Evolutionary conservation across 139 green algal species (phyloP), one percentile per base, ranked within the genome.

Genomic region (Chara braunii): DNA sequence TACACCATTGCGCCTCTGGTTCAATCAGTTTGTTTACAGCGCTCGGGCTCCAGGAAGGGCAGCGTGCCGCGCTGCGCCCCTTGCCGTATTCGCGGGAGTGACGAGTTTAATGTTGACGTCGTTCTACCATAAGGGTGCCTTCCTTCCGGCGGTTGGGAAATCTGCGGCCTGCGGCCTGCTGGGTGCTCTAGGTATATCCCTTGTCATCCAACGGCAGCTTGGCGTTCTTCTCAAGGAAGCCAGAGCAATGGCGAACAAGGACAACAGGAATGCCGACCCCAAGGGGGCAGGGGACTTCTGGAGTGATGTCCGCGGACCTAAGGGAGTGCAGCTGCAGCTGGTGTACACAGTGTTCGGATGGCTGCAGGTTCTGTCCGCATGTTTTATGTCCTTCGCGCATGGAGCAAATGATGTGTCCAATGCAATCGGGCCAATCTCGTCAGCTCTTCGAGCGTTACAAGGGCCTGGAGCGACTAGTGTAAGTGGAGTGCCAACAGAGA

Each of bases 311-410:
- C n/a, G 23, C n/a, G 60, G 60, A 0, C 60, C 60, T 48, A 62
- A 22, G 24, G 60, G 37, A 29, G 57, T 35, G n/a, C 53, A 74
- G 64, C 53, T 74, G 54, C 34, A 7, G 1, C 65, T 68, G 1
- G 64, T 68, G 8, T 70, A 74, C 26, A 50, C 6, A 8, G 59
- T 74, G 40, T 74, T 74, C 23, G 57, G 56, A 9, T 74, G 67
- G 55, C 58, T 74, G n/a, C 63, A 72, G 51, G 86, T 96, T 9
- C 80, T 94, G 62, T 90, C 89, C 22, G 85, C 90, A 1, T 85
- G 73, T 53, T 86, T 77, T 32, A 85, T 89, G 48, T 85, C 85
- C 0, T 95, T 97, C 58, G 33, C 82, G 70, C 78, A 81, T 72
- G 57, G 77, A 22, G 29, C 64, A 1, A 79, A 71, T 44, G 67